Base-by-base conservation (phyloP, 768 basidiomycete species). In the Clathrus columnatus region DNA sequence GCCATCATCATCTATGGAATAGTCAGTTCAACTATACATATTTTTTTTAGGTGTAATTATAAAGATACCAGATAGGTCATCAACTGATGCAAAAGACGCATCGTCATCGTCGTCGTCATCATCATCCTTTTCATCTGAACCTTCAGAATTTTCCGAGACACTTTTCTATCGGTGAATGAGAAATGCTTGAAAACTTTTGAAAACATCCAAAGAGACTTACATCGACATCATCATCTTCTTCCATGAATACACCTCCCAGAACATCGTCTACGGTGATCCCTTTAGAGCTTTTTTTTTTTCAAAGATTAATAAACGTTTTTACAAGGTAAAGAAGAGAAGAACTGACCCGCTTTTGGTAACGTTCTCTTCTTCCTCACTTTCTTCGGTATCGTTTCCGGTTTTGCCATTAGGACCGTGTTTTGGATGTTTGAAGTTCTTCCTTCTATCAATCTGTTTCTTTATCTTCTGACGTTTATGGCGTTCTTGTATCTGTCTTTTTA, bases 401-500 rank as follows among this genome's bases (percentile, higher is more conserved):
- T 56, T 61, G 23, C 36, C 62, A 56, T 68, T 64, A 20, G 61
- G 67, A 57, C 64, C 32, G 55, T 56, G 51, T 63, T 64, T 67
- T 61, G n/a, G 60, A 27, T 70, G n/a, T 36, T 59, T 14, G n/a
- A 58, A 60, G 30, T 68, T 68, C 61, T 73, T 79, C 60, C 85
- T 77, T 42, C 76, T 74, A 64, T 87, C 78, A 26, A 81, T 74
- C 67, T 84, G 84, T 69, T 85, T 87, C 63, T 81, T 79, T 59
- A 81, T 72, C 64, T 89, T 79, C 64, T 91, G 85, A 62, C 85
- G 81, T 62, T 91, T 88, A 56, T 84, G 80, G n/a, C 94, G 76
- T 5, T 83, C 78, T 62, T 90, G 78, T 50, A 98, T 96, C 18
- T 83, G 81, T 61, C 89, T 86, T 65, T 91, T 90, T 51, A 98